A percentile compares a stretch with the other conserved stretches of the same genome.
Evolutionary conservation across 2,329 filamentous ascomycete genomes (phyloP).

Genomic region (Emergomyces pasteurianus): DNA sequence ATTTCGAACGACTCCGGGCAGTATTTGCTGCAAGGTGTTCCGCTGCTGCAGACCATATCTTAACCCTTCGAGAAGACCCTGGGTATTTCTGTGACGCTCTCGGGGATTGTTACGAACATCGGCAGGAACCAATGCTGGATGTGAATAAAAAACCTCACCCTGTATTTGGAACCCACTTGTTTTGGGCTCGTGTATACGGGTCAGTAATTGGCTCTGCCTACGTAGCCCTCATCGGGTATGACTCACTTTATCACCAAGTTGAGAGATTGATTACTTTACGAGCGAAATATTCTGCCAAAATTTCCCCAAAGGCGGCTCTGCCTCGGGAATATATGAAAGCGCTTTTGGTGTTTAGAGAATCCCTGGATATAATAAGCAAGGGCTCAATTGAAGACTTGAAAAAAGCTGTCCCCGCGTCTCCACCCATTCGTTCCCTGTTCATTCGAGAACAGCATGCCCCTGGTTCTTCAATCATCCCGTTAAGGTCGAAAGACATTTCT

Average conservation of each 20-base stretch:
- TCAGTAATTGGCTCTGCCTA: slow-evolving; percentile 24
- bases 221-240: slow-evolving; percentile 27
- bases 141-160: slow-evolving; percentile 16
- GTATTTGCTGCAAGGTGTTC: slow-evolving; percentile 33
- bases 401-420: slow-evolving; percentile 27
- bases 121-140: slow-evolving; percentile 33
- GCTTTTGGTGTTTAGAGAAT: slow-evolving; percentile 30
- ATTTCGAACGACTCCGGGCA: slow-evolving; percentile 35
- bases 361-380: slow-evolving; percentile 23
- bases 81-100: slow-evolving; percentile 41
- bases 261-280: slow-evolving; percentile 19
- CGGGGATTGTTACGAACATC: slow-evolving; percentile 34
- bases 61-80: slow-evolving; percentile 47
- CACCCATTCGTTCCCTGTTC: slow-evolving; percentile 29
- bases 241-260: slow-evolving; percentile 25
- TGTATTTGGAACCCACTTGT: slow-evolving; percentile 8
- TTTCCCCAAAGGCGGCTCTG: slow-evolving; percentile 23
- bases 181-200: slow-evolving; percentile 33
- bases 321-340: slow-evolving; percentile 29
- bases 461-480: not conserved
- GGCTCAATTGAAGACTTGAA: slow-evolving; percentile 16
- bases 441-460: slow-evolving; percentile 10
- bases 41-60: slow-evolving; percentile 43
- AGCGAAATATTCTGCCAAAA: slow-evolving; percentile 19
- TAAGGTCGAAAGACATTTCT: slow-evolving; percentile 5